Base-by-base conservation (phyloP, 768 basidiomycete genomes). In the Phylloporus sp. region DNA sequence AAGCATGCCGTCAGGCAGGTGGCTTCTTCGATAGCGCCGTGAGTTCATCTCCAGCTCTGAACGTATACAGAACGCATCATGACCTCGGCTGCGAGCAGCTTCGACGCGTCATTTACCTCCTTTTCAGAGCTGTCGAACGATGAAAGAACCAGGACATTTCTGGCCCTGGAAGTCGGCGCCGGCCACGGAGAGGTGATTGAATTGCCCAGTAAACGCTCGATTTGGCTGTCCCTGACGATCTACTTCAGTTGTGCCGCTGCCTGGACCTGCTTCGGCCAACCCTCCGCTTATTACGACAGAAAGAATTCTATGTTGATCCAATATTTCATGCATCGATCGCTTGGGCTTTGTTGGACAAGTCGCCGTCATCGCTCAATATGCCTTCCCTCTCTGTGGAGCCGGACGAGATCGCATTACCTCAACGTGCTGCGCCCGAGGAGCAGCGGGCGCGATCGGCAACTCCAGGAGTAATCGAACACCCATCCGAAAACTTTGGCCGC, bases 281-380 rank as follows among this genome's bases (percentile, higher is more conserved):
- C 7, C 68, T 95, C 37, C 68, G 68, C 23, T 60, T 65, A 4
- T 69, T 90, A 27, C 82, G 84, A 43, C 86, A 94, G 54, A 82
- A 84, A 53, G 75, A 78, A 46, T 96, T 90, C 66, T 95, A 97
- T 67, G 58, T 70, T 27, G 69, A 79, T 24, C 91, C 94, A 17
- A 79, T 83, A 36, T 96, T 93, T 59, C 94, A 97, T 61, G 77
- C 86, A 11, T 94, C 91, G 3, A 81, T 96, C 44, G 90, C 82
- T 9, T 96, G 94, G 93, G 81, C 83, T 13, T 72, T 91, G 35
- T 76, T 90, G 40, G 71, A 78, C 27, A 50, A 51, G 33, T 15
- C 45, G 26, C 36, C 52, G 9, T 26, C 50, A 3, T 33, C 43
- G 6, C 36, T 42, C 28, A 23, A 49, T 36, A 32, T 42, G 48